phyloP scores from a whole-genome alignment of 768 basidiomycete genomes.

The Xerocomus spinulosus region DNA sequence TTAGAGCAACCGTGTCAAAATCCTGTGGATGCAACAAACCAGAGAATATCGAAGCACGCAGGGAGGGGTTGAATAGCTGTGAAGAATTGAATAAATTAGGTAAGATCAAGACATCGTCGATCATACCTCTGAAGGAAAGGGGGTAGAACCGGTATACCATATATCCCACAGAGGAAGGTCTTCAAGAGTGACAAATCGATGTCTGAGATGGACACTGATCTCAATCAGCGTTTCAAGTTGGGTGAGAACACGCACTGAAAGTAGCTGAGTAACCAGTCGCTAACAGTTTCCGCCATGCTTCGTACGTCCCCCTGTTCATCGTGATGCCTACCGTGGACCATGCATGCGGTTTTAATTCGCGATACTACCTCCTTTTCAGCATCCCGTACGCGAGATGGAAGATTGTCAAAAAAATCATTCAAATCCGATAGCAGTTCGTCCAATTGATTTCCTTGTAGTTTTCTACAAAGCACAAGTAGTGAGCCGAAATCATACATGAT shows the following conservation, averaged over 20 bases:
- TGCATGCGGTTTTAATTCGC: slow-evolving; percentile 19
- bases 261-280: slow-evolving; percentile 49
- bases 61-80: slow-evolving; percentile 67
- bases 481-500: slow-evolving; percentile 11
- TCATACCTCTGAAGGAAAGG: slow-evolving; percentile 65
- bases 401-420: slow-evolving; percentile 33
- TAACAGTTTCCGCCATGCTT: slow-evolving; percentile 29
- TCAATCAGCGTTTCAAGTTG: neutral
- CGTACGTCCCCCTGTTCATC: slow-evolving; percentile 13
- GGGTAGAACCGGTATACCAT: slow-evolving; percentile 65
- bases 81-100: neutral
- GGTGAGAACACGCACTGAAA: slow-evolving; percentile 39
- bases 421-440: slow-evolving; percentile 39
- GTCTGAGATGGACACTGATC: slow-evolving; percentile 29
- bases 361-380: slow-evolving; percentile 33
- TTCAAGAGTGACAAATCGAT: slow-evolving; percentile 44
- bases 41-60: slow-evolving; percentile 55
- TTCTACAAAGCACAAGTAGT: slow-evolving; percentile 28
- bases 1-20: slow-evolving; percentile 27
- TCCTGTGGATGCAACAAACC: slow-evolving; percentile 59
- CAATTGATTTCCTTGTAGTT: slow-evolving; percentile 36
- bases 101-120: neutral
- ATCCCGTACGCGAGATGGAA: slow-evolving; percentile 31
- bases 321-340: slow-evolving; percentile 16
- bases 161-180: slow-evolving; percentile 57